Conservation (phyloP, 73 alveolate genomes). For the Breviolum minutum region DNA sequence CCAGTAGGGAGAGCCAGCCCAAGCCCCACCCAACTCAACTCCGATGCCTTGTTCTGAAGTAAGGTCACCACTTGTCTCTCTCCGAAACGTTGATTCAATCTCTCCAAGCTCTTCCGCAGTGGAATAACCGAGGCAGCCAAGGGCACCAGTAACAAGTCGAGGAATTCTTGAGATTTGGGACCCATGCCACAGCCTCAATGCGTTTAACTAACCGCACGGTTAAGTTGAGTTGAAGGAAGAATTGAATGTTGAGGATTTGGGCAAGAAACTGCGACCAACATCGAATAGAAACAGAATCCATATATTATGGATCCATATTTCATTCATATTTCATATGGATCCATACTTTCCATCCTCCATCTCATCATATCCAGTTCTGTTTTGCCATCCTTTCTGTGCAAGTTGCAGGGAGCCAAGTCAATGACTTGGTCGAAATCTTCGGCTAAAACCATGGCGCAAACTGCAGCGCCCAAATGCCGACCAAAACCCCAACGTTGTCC, state of each 20-base stretch:
- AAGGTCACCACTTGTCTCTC: slow-evolving; percentile 5
- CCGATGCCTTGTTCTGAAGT: slow-evolving; percentile 48
- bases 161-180: slow-evolving; percentile 13
- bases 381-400: not conserved
- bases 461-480: slow-evolving; percentile 73
- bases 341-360: not conserved
- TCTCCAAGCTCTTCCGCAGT: slow-evolving; percentile 44
- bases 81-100: slow-evolving; percentile 5
- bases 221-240: no score
- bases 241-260: no score
- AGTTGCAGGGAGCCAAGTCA: slow-evolving; percentile 19
- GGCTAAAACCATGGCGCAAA: slow-evolving; percentile 53
- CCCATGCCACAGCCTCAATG: slow-evolving; percentile 47
- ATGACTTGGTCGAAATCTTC: slow-evolving; percentile 15
- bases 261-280: not conserved
- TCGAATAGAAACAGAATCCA: not conserved
- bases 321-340: no score
- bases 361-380: not conserved
- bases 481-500: slow-evolving; percentile 94
- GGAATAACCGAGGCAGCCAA: slow-evolving; percentile 51
- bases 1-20: not conserved
- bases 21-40: not conserved
- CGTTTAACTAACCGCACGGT: not conserved
- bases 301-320: no score
- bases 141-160: slow-evolving; percentile 34